Evolutionary conservation across 2,329 filamentous ascomycete genomes (phyloP).

Genomic region (Aspergillus sp.): DNA sequence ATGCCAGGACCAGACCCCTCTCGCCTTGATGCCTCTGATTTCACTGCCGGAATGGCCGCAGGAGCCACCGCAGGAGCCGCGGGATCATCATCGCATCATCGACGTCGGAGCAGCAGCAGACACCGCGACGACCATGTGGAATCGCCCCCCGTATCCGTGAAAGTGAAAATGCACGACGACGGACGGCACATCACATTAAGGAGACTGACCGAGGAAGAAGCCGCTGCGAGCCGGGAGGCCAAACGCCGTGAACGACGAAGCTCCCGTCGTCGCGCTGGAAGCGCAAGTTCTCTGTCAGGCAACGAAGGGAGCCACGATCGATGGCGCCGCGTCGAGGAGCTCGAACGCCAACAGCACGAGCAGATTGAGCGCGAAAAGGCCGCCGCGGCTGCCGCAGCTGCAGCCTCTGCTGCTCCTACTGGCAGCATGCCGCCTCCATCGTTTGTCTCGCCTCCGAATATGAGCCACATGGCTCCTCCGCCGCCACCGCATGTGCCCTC

Average conservation of each 20-base stretch:
- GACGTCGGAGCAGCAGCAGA: slow-evolving; percentile 28
- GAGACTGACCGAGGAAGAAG: slow-evolving; percentile 61
- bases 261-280: slow-evolving; percentile 40
- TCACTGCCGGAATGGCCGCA: slow-evolving; percentile 29
- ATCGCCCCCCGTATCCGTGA: slow-evolving; percentile 61
- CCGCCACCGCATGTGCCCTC: slow-evolving; percentile 39
- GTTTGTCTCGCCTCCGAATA: slow-evolving; percentile 21
- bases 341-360: slow-evolving; percentile 47
- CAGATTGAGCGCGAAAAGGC: slow-evolving; percentile 39
- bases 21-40: slow-evolving; percentile 22
- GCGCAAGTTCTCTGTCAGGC: slow-evolving; percentile 41
- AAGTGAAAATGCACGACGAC: slow-evolving; percentile 64
- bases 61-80: slow-evolving; percentile 32
- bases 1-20: slow-evolving; percentile 21
- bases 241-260: slow-evolving; percentile 45
- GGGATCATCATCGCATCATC: slow-evolving; percentile 24
- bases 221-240: slow-evolving; percentile 57
- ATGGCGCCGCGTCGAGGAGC: slow-evolving; percentile 49
- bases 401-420: slow-evolving; percentile 22
- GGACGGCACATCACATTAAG: slow-evolving; percentile 62
- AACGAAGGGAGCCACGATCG: slow-evolving; percentile 40
- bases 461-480: slow-evolving; percentile 22
- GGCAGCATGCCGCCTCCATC: slow-evolving; percentile 22
- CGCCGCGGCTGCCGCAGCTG: slow-evolving; percentile 25
- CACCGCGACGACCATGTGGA: slow-evolving; percentile 44